Percentiles rank a stretch among this genome's conserved stretches.
These are phyloP conservation scores for Eucalyptus curtisii DNA, from an alignment of 345 rosid species.

Conservation along the genomic window DNA sequence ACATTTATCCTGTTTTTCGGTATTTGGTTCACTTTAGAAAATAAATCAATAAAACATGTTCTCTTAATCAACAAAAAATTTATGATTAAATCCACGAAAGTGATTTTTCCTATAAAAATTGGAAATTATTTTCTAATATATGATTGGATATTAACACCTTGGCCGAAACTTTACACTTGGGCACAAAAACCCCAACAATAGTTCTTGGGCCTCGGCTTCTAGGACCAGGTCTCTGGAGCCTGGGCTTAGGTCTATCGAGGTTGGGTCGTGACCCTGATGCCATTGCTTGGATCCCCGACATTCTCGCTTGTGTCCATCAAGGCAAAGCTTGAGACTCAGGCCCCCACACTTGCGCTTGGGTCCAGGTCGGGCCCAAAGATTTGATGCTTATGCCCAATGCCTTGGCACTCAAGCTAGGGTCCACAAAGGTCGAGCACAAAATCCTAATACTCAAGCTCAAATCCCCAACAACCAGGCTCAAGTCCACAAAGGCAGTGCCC, in stretches of 20 bases:
- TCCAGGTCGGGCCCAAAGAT: accelerated
- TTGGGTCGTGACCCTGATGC: neutral
- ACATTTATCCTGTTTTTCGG: accelerated
- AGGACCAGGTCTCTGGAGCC: accelerated
- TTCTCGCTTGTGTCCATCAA: neutral
- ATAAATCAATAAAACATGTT: accelerated
- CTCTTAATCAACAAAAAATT: accelerated
- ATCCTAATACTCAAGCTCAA: accelerated
- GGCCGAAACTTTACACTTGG: accelerated
- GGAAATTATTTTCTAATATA: too few relatives aligned
- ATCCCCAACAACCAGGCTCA: neutral
- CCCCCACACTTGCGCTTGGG: accelerated
- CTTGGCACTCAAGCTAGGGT: accelerated
- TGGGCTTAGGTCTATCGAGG: neutral
- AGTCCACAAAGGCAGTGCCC: accelerated
- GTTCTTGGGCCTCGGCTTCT: accelerated
- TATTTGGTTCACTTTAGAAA: too few relatives aligned
- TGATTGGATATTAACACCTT: accelerated
- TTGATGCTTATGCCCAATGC: neutral
- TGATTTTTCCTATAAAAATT: too few relatives aligned
- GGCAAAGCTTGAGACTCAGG: neutral
- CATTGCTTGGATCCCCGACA: neutral
- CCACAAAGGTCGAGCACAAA: neutral
- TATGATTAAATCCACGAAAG: too few relatives aligned
- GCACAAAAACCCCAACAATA: accelerated